Evolutionary conservation across 352 stramenopile species (phyloP).

Genomic region (Sclerospora graminicola): DNA sequence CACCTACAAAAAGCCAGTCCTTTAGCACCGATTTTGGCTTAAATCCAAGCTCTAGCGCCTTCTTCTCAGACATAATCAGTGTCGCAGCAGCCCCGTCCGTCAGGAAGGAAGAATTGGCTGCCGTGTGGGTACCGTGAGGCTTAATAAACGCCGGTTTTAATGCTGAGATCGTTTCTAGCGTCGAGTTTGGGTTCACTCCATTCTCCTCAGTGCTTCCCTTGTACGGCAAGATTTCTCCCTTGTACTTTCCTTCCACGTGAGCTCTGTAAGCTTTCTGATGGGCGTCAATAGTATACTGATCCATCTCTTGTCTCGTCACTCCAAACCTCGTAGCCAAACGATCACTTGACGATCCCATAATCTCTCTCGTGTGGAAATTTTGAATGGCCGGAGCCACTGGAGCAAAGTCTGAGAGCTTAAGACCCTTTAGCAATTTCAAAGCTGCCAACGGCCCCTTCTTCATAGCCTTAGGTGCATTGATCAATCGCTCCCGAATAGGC

Average conservation of each 20-base stretch:
- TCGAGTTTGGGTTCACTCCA: conserved; percentile 94
- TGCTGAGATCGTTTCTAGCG: conserved; percentile 91
- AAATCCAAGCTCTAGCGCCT: conserved; percentile 92
- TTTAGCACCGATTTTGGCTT: conserved; percentile 92
- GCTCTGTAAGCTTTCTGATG: conserved; percentile 92
- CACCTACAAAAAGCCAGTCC: conserved; percentile 94
- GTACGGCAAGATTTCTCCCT: conserved; percentile 89
- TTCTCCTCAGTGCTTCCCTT: conserved; percentile 94
- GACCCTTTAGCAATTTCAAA: conserved; percentile 88
- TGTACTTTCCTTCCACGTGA: conserved; percentile 91
- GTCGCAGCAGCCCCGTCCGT: conserved; percentile 94
- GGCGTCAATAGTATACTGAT: conserved; percentile 93
- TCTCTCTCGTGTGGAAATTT: conserved; percentile 98
- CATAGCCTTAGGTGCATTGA: conserved; percentile 87
- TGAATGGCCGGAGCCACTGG: conserved; percentile 95
- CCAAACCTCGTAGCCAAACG: conserved; percentile 90
- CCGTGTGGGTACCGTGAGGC: conserved; percentile 96
- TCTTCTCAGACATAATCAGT: conserved; percentile 96
- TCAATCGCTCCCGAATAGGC: conserved; percentile 71
- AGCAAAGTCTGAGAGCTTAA: conserved; percentile 86
- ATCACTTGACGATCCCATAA: conserved; percentile 98
- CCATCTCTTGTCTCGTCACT: conserved; percentile 92
- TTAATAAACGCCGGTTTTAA: conserved; percentile 98
- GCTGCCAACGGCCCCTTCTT: conserved; percentile 90
- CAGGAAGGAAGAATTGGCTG: conserved; percentile 96